These are phyloP conservation scores for Neurospora sp. DNA, from an alignment of 495 filamentous ascomycete species.

Conservation along the genomic window DNA sequence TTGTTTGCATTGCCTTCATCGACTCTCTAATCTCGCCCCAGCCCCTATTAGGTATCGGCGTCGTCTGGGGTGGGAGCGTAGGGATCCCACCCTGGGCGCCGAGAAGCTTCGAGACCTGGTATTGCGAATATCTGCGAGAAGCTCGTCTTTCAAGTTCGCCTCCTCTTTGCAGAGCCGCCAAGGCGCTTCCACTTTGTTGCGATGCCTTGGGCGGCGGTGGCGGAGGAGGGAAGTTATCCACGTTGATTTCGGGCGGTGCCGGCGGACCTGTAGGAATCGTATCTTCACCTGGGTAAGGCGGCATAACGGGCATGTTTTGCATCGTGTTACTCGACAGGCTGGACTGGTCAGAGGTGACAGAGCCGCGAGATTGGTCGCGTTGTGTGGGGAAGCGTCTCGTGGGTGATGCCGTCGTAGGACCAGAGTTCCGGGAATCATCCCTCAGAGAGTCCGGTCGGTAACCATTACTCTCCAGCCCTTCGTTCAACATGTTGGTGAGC, in stretches of 20 bases:
- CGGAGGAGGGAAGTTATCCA: constrained; percentile 52
- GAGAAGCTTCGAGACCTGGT: constrained; percentile 90
- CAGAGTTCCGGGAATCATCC: constrained; percentile 15
- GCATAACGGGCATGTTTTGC: constrained; percentile 58
- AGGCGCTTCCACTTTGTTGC: constrained; percentile 64
- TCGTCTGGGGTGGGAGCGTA: constrained; percentile 76
- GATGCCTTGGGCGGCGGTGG: constrained; percentile 71
- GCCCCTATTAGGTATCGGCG: constrained; percentile 79
- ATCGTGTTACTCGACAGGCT: constrained; percentile 57
- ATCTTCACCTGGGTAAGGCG: constrained; percentile 53
- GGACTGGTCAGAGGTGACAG: constrained; percentile 39
- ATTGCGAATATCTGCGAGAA: constrained; percentile 84
- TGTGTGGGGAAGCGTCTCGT: constrained; percentile 27
- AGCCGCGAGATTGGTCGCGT: constrained; percentile 37
- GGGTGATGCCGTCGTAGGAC: constrained; percentile 26
- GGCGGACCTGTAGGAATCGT: constrained; percentile 30
- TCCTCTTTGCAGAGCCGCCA: constrained; percentile 82
- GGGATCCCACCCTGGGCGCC: constrained; percentile 67
- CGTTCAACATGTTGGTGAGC: constrained; percentile 59
- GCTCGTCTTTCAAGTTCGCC: constrained; percentile 89
- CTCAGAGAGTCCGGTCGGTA: constrained; percentile 24
- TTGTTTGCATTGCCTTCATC: constrained; percentile 77
- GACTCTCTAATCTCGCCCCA: constrained; percentile 76
- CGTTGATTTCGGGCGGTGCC: constrained; percentile 23
- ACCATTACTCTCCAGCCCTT: constrained; percentile 34